phyloP scores from a whole-genome alignment of 2,329 filamentous ascomycete species.

The Exophiala calicioides region DNA sequence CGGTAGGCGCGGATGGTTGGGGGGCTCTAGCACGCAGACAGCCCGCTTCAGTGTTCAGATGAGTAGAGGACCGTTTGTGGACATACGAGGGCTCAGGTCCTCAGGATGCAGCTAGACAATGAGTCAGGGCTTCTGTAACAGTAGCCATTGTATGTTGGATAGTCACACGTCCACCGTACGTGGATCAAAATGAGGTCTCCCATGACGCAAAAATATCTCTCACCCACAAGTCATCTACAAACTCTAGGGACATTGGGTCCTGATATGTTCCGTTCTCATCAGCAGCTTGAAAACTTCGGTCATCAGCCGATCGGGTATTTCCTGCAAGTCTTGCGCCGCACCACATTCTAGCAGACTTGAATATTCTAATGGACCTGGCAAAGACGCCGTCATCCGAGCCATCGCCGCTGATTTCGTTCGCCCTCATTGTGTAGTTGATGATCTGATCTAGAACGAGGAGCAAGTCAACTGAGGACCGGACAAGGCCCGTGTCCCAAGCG shows the following conservation, averaged over 20 bases:
- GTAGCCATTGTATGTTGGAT: too few species aligned
- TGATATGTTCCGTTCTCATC: background rate
- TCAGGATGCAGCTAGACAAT: too few species aligned
- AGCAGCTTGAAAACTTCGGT: background rate
- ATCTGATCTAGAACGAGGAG: slow-evolving; percentile 31
- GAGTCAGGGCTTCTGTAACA: too few species aligned
- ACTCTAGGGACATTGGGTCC: background rate
- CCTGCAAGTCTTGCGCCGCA: background rate
- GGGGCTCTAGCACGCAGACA: too few species aligned
- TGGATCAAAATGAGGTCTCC: background rate
- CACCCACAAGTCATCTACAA: slow-evolving; percentile 3
- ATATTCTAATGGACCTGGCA: slow-evolving; percentile 1
- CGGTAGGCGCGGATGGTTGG: too few species aligned
- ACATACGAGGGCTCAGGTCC: too few species aligned
- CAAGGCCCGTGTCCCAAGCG: slow-evolving; percentile 32
- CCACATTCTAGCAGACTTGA: slow-evolving; percentile 1
- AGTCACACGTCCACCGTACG: too few species aligned
- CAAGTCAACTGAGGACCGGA: slow-evolving; percentile 33
- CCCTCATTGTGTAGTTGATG: slow-evolving; percentile 2
- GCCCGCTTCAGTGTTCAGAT: too few species aligned
- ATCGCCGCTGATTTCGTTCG: background rate
- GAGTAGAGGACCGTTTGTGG: too few species aligned
- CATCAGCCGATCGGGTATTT: background rate
- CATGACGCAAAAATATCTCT: slow-evolving; percentile 4
- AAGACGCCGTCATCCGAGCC: background rate